Evolutionary conservation across 495 filamentous ascomycete genomes (phyloP).

Genomic region (Hypomontagnella submonticulosa): DNA sequence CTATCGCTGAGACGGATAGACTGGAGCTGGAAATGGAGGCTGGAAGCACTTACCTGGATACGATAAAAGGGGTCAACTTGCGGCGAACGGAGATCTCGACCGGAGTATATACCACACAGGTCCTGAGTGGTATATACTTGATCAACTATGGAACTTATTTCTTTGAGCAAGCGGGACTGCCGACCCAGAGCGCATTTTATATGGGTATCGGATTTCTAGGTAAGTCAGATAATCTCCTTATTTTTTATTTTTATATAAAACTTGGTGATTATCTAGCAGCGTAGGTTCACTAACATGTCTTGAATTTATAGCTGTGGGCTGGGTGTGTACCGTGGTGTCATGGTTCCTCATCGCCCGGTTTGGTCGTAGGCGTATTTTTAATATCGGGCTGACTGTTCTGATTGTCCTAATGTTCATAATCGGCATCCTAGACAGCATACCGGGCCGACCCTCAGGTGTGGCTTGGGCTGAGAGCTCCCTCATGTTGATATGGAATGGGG

Average conservation of each 20-base stretch:
- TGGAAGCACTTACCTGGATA: slow-evolving; percentile 66
- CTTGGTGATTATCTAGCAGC: neutral
- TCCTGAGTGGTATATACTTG: slow-evolving; percentile 61
- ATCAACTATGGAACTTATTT: slow-evolving; percentile 72
- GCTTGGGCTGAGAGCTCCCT: slow-evolving; percentile 65
- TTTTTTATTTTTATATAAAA: too few relatives aligned
- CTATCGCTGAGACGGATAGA: slow-evolving; percentile 70
- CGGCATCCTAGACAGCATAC: slow-evolving; percentile 67
- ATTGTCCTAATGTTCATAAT: slow-evolving; percentile 65
- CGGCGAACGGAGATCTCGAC: slow-evolving; percentile 67
- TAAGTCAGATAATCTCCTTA: slow-evolving; percentile 33
- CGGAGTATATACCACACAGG: slow-evolving; percentile 63
- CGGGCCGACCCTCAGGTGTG: slow-evolving; percentile 54
- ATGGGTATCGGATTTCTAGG: slow-evolving; percentile 62
- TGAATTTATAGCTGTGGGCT: slow-evolving; percentile 49
- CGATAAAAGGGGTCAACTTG: slow-evolving; percentile 64
- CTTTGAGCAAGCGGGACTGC: slow-evolving; percentile 69
- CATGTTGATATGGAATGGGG: slow-evolving; percentile 67
- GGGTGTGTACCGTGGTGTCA: slow-evolving; percentile 62
- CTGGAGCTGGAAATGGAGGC: slow-evolving; percentile 68
- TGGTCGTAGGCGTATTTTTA: slow-evolving; percentile 67
- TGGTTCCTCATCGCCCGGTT: slow-evolving; percentile 65
- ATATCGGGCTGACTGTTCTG: slow-evolving; percentile 58
- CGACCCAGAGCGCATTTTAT: slow-evolving; percentile 59
- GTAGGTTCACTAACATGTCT: neutral